Evolutionary conservation across 1,284 basidiomycete genomes (phyloP).

Genomic region (Anthracocystis walkeri): DNA sequence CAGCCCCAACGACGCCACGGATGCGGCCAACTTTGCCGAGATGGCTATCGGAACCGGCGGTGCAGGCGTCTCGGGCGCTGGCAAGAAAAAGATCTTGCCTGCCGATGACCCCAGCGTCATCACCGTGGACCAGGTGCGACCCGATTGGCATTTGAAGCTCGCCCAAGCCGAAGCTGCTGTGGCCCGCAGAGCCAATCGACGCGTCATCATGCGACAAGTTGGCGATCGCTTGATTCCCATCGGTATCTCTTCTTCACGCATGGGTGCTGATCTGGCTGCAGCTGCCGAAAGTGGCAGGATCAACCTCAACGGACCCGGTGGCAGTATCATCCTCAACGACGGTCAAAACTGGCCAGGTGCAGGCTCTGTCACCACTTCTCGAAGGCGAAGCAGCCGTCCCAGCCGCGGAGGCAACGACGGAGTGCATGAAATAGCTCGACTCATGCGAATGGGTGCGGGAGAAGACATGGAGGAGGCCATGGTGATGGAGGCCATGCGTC

Average conservation of each 20-base stretch:
- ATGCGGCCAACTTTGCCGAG: conserved; percentile 54
- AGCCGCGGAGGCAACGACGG: conserved; percentile 35
- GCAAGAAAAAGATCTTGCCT: conserved; percentile 52
- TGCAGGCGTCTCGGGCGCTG: conserved; percentile 18
- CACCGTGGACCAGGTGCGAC: conserved; percentile 64
- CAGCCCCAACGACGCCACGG: conserved; percentile 40
- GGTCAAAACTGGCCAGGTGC: conserved; percentile 52
- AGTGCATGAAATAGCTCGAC: conserved; percentile 79
- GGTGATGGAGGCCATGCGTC: conserved; percentile 98
- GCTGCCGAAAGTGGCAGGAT: conserved; percentile 54
- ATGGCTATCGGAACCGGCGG: conserved; percentile 57
- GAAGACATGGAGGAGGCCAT: conserved; percentile 94
- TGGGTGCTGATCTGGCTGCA: conserved; percentile 61
- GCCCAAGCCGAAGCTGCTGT: conserved; percentile 58
- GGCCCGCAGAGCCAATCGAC: conserved; percentile 78
- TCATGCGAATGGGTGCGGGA: conserved; percentile 82
- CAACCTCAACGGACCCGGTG: conserved; percentile 62
- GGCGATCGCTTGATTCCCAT: conserved; percentile 96
- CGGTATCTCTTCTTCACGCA: conserved; percentile 80
- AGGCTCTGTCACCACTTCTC: conserved; percentile 26
- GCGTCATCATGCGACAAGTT: conserved; percentile 98
- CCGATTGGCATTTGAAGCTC: conserved; percentile 65
- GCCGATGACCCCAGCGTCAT: conserved; percentile 59
- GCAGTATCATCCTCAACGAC: conserved; percentile 66
- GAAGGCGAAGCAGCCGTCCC: conserved; percentile 45